A percentile compares a stretch with the other conserved stretches of the same genome.
Evolutionary conservation across 1,284 basidiomycete species (phyloP).

Genomic region (Tylopilus sp.): DNA sequence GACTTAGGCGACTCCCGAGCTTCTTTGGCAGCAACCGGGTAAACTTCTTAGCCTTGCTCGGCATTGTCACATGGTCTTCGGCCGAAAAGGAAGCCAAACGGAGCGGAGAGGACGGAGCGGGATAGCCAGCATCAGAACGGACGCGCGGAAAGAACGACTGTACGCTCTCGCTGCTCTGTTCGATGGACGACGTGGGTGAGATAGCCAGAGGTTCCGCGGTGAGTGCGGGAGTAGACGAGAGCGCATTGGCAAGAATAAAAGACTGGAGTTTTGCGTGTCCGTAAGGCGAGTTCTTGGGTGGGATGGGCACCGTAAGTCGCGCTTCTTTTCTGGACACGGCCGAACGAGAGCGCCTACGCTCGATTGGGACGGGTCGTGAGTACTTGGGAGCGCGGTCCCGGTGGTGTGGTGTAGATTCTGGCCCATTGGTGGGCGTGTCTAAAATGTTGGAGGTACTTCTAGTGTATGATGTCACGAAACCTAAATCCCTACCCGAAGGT

Average conservation of each 20-base stretch:
- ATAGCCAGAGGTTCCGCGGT: conserved; percentile 28
- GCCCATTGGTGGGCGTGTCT: conserved; percentile 7
- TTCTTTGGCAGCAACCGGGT: conserved; percentile 33
- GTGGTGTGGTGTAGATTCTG: conserved; percentile 9
- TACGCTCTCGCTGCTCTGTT: conserved; percentile 28
- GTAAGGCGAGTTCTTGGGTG: conserved; percentile 30
- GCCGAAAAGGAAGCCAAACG: conserved; percentile 27
- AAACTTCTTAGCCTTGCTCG: conserved; percentile 29
- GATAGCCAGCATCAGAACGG: conserved; percentile 20
- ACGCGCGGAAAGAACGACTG: conserved; percentile 24
- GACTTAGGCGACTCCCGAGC: conserved; percentile 28
- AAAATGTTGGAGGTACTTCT: conserved; percentile 24
- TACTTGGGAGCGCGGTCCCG: conserved; percentile 10
- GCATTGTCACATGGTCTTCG: conserved; percentile 17
- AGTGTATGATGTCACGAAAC: conserved; percentile 19
- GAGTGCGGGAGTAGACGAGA: conserved; percentile 29
- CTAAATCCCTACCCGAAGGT: conserved; percentile 4
- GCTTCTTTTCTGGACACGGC: conserved; percentile 33
- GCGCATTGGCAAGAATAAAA: conserved; percentile 21
- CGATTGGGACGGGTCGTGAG: conserved; percentile 18
- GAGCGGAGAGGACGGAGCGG: conserved; percentile 30
- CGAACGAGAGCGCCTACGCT: conserved; percentile 33
- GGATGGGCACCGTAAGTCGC: conserved; percentile 23
- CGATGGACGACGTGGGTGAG: conserved; percentile 29
- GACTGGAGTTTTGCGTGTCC: conserved; percentile 31